Evolutionary conservation across 495 filamentous ascomycete species (phyloP).

Genomic region (Venustampulla echinocandica): DNA sequence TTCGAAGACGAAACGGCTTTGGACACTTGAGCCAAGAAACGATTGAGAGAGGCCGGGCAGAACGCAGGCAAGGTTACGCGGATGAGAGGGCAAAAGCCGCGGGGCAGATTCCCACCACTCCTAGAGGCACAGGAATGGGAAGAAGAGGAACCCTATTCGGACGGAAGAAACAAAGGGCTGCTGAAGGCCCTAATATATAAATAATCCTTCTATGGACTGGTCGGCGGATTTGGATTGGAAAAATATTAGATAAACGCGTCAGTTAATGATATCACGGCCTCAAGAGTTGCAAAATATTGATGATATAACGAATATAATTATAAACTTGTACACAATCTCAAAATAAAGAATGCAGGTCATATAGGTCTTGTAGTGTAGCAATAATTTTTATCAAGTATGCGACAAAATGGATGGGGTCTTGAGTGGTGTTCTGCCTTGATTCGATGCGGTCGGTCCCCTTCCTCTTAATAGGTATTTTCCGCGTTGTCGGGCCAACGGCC

Average conservation of each 20-base stretch:
- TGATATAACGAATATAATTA: constrained; percentile 1
- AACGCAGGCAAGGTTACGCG: constrained; percentile 43
- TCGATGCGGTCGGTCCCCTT: too few relatives aligned
- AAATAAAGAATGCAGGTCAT: too few relatives aligned
- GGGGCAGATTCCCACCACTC: neutral
- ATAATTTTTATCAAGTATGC: too few relatives aligned
- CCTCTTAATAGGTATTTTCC: too few relatives aligned
- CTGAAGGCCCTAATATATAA: too few relatives aligned
- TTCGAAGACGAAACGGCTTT: constrained; percentile 70
- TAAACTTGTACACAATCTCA: constrained; percentile 8
- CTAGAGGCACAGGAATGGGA: neutral
- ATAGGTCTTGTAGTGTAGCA: too few relatives aligned
- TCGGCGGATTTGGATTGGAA: neutral
- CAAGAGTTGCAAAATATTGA: neutral
- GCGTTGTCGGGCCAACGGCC: too few relatives aligned
- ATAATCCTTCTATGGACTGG: too few relatives aligned
- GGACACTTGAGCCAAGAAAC: constrained; percentile 64
- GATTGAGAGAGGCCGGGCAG: constrained; percentile 52
- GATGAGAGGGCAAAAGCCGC: constrained; percentile 26
- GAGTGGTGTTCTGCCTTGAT: too few relatives aligned
- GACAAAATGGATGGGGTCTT: too few relatives aligned
- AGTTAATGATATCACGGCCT: neutral
- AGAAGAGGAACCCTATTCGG: constrained; percentile 11
- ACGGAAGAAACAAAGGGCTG: too few relatives aligned
- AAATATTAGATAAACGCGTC: neutral